Evolutionary conservation across 2,329 filamentous ascomycete genomes (phyloP).

Genomic region (Colletotrichum eleusines): DNA sequence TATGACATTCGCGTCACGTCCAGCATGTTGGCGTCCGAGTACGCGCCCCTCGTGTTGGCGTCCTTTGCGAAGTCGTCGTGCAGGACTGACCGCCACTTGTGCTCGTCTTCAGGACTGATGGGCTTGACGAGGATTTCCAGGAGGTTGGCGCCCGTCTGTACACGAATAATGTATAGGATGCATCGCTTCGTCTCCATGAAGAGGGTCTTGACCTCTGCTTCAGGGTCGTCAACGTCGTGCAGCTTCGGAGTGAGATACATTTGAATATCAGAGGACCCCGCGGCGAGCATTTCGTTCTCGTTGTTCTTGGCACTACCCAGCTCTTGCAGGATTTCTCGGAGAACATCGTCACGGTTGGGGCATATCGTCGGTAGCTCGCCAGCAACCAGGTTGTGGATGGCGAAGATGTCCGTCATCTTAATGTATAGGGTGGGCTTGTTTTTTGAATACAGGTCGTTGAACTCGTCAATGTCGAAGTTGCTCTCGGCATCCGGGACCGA

Average conservation of each 20-base stretch:
- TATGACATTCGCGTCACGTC: conserved; percentile 93
- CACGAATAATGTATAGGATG: conserved; percentile 95
- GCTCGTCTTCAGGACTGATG: conserved; percentile 87
- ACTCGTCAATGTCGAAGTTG: conserved; percentile 98
- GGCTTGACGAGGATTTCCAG: conserved; percentile 95
- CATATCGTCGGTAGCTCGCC: conserved; percentile 83
- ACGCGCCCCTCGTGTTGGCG: conserved; percentile 81
- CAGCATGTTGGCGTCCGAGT: conserved; percentile 87
- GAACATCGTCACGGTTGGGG: conserved; percentile 83
- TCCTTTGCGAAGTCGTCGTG: conserved; percentile 82
- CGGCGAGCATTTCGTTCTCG: conserved; percentile 90
- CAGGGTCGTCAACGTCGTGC: conserved; percentile 91
- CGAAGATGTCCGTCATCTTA: conserved; percentile 97
- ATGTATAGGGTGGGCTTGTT: conserved; percentile 99
- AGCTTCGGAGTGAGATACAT: conserved; percentile 91
- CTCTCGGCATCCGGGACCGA: conserved; percentile 87
- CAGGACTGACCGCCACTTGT: conserved; percentile 85
- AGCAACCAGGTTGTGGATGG: conserved; percentile 90
- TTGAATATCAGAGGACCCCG: conserved; percentile 89
- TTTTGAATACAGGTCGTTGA: conserved; percentile 96
- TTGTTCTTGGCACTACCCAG: conserved; percentile 97
- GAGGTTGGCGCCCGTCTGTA: conserved; percentile 92
- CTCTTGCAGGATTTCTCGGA: conserved; percentile 92
- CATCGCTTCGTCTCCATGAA: conserved; percentile 99
- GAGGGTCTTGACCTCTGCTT: conserved; percentile 89